Percentiles rank a stretch among this genome's conserved stretches.
Evolutionary conservation across 2,329 filamentous ascomycete species (phyloP).

Genomic region (Ophiocordyceps camponoti-rufipedis): DNA sequence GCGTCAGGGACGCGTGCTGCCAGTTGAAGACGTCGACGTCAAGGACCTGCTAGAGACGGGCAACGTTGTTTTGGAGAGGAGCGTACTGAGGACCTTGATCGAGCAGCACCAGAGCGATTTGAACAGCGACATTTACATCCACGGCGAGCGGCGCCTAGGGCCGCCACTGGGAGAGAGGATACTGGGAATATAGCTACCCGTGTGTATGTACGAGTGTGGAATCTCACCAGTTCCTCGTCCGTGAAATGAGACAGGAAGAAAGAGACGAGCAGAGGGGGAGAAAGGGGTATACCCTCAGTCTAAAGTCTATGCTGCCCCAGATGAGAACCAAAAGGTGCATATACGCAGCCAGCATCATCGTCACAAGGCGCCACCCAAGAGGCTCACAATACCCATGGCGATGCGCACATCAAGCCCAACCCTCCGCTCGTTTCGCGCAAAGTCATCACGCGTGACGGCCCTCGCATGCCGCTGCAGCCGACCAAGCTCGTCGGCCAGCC

Average conservation of each 20-base stretch:
- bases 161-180: slow-evolving; percentile 21
- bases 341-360: neutral
- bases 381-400: slow-evolving; percentile 84
- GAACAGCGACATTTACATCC: slow-evolving; percentile 25
- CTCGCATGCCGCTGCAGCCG: slow-evolving; percentile 63
- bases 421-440: slow-evolving; percentile 62
- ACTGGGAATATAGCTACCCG: slow-evolving; percentile 4
- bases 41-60: slow-evolving; percentile 82
- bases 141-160: slow-evolving; percentile 17
- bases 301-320: neutral
- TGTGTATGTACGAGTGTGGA: too few relatives aligned
- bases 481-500: slow-evolving; percentile 61
- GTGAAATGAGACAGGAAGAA: neutral
- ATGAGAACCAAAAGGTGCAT: neutral
- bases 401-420: slow-evolving; percentile 72
- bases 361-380: slow-evolving; percentile 65
- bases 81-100: slow-evolving; percentile 60
- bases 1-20: slow-evolving; percentile 50
- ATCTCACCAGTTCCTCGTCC: too few relatives aligned
- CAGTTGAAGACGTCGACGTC: slow-evolving; percentile 71
- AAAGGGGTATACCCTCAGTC: neutral
- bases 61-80: slow-evolving; percentile 71
- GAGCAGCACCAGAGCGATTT: slow-evolving; percentile 53
- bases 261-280: neutral
- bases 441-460: slow-evolving; percentile 55